Base-by-base conservation (phyloP, 169 alveolate genomes). In the Amoebophrya sp. region DNA sequence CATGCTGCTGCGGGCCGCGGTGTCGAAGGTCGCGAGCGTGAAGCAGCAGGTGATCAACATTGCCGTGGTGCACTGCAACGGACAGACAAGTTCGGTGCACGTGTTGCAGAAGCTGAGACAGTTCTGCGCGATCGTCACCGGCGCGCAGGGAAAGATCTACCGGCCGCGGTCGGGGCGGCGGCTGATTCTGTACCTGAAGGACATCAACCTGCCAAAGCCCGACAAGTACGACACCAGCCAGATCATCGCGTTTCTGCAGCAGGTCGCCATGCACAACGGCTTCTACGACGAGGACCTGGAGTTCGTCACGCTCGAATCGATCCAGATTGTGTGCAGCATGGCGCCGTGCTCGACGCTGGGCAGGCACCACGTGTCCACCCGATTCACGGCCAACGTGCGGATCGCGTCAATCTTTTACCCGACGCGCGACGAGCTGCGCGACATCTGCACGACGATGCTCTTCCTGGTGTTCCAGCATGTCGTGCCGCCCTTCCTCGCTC, bases 381-480 rank as follows among this genome's bases (percentile, higher is more conserved):
- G 99, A 92, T 97, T 97, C 93, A 97, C 98, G 0, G 99, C 98
- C 39, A 97, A 96, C 93, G 98, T 96, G 0, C 92, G 99, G 90
- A 95, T 96, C 89, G 93, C 96, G 89, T 94, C 95, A 90, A 94
- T 95, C 41, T 96, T 95, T 40, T 95, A 95, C 91, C 98, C 99
- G 16, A 90, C 95, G 2, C 91, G 94, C 20, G 98, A 96, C 88
- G 97, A 96, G 92, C 89, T 97, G 91, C 50, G 31, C 1, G 90
- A 88, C 89, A 69, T 31, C 23, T 16, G 38, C 39, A 29, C 26
- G 34, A 16, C 0, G 78, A 2, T n/a, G 78, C 34, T 58, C 10
- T 1, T 7, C 29, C 4, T 2, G 38, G 23, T 7, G 4, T 58
- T 58, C 39, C 4, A 58, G 7, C 4, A 58, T 29, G 67, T 18